Base-by-base conservation (phyloP, 2,329 filamentous ascomycete genomes). In the Beauveria scarabaeidicola region DNA sequence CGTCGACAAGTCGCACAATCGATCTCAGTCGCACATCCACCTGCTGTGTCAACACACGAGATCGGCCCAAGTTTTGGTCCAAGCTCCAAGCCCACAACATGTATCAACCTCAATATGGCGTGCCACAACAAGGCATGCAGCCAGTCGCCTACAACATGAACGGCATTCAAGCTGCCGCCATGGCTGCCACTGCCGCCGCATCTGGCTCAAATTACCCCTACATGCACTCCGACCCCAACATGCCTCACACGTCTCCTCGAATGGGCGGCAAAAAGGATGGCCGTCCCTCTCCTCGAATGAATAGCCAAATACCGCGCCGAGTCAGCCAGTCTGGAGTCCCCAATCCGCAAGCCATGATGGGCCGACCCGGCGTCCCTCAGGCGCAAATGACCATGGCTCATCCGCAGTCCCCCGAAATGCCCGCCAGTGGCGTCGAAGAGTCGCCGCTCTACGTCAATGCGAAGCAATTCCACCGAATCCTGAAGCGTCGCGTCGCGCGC, bases 371-470 rank as follows among this genome's bases (percentile, higher is more conserved):
- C 2, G 81, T 81, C 17, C 73, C 75, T 10, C 80, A 84, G 62
- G 84, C 86, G 29, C 79, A 85, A 51, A 83, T 85, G 77, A 79
- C 82, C 63, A 86, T 87, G 74, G 85, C 84, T 61, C 83, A 83
- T 50, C 83, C 84, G 3, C 86, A 90, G 63, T 93, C 91, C 1
- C 90, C 91, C 8, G 92, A 97, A 70, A 84, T 94, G 67, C 82
- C 88, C 1, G 78, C 87, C 3, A 80, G 81, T 15, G 82, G 82
- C 15, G 85, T 86, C 4, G 94, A 97, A 72, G 94, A 99, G 70
- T 93, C 93, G 0, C 94, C 94, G 0, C 78, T 99, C 1, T 99
- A 99, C 67, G 94, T 99, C 69, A 99, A 99, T 68, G 94, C 94
- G 5, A 99, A 99, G 73, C 94, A 99, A 69, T 99, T 99, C 67